Evolutionary conservation across 257 asterid species (phyloP), one percentile per base, ranked within the genome.

Genomic region (Przewalskia tangutica): DNA sequence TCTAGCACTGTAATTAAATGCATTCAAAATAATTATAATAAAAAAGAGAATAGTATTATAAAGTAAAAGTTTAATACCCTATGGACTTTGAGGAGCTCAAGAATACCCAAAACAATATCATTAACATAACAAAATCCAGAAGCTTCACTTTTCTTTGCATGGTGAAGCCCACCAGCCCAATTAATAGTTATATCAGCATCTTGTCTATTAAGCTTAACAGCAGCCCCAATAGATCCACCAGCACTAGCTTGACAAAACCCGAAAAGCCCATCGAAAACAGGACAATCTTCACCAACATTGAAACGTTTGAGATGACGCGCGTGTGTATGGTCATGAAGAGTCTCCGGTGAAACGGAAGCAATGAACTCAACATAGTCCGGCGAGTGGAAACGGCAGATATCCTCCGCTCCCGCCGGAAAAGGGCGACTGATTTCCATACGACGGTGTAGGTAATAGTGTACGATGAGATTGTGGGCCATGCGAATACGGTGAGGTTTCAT

Each of bases 101-200:
- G 84, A 38, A 84, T 84, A 42, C 86, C 86, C 17, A 84, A 44
- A 58, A 84, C 86, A 4, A 84, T 84, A 56, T 84, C 86, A 58
- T 84, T 84, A 42, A 84, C 86, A 59, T 84, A 84, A 17, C 86
- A 84, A 62, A 84, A 84, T 18, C 86, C 86, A 18, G 86, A 84
- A 40, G 86, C 86, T 81, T 84, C 86, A 53, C 84, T 80, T 71
- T 84, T 84, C 79, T 84, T 84, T 5, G 86, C 86, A 84, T 84
- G 86, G 77, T 84, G 86, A 6, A 84, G 67, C 5, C 86, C 86
- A 75, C 86, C 86, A 13, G 86, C 86, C 86, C 86, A 84, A 55
- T 84, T 84, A 40, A 84, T 75, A 23, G 86, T 60, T 10, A 84
- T 84, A 23, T 84, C 86, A 8, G 86, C 73, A 48, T 84, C 86